Percentiles rank a stretch among this genome's conserved stretches.
These are phyloP conservation scores for Olyra latifolia DNA, from an alignment of 176 grass and related monocot species.

Conservation along the genomic window DNA sequence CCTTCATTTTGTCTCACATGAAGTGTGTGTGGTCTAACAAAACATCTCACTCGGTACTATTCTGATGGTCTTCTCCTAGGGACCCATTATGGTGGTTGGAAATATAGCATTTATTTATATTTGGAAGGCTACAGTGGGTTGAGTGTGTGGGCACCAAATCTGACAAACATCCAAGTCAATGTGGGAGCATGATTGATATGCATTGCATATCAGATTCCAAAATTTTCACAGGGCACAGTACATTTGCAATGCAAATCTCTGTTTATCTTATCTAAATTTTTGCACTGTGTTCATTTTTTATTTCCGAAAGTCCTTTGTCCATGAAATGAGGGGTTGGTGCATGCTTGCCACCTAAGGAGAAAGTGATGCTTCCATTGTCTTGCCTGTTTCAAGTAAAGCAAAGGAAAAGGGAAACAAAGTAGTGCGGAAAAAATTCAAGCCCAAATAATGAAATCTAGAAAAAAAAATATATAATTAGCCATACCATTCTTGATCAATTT, in stretches of 20 bases:
- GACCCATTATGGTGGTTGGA: conserved; percentile 30
- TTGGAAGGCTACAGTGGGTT: background rate
- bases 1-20: conserved; percentile 32
- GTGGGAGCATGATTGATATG: conserved; percentile 26
- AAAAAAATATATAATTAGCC: background rate
- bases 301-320: background rate
- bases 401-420: background rate
- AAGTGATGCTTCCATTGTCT: conserved; percentile 34
- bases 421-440: background rate
- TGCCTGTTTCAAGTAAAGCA: conserved; percentile 49
- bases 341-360: conserved; percentile 42
- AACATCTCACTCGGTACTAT: conserved; percentile 30
- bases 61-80: background rate
- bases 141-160: conserved; percentile 30
- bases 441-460: conserved; percentile 1
- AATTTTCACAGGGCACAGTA: conserved; percentile 4
- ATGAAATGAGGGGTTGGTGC: conserved; percentile 24
- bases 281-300: background rate
- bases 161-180: conserved; percentile 32
- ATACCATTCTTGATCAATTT: background rate
- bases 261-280: background rate
- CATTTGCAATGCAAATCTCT: conserved; percentile 5
- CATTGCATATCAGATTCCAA: conserved; percentile 21
- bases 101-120: conserved; percentile 22
- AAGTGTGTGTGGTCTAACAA: background rate